phyloP scores from a whole-genome alignment of 345 rosid species.

The Moricandia arvensis region DNA sequence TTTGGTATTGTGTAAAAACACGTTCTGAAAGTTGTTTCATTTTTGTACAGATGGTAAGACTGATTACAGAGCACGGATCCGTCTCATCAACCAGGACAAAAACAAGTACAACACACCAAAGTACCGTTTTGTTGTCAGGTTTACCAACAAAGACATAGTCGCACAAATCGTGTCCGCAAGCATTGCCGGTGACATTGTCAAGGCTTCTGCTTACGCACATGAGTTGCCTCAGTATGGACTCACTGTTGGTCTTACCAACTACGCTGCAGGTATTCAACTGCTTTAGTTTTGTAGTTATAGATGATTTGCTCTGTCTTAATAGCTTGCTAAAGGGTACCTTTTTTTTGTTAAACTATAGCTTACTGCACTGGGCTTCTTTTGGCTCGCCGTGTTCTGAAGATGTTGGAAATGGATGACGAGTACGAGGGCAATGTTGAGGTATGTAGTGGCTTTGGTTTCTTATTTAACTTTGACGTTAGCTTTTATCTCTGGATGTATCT shows the following conservation, averaged over 20 bases:
- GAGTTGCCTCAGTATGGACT: conserved; percentile 67
- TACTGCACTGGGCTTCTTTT: conserved; percentile 74
- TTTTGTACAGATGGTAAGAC: conserved; percentile 63
- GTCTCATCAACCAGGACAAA: conserved; percentile 71
- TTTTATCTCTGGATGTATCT: no score
- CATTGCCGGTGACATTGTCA: conserved; percentile 60
- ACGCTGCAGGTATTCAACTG: conserved; percentile 60
- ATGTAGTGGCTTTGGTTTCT: background rate
- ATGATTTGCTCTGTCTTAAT: background rate
- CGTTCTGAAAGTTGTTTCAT: background rate
- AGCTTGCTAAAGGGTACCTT: background rate
- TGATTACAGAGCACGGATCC: conserved; percentile 67
- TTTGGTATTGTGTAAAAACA: background rate
- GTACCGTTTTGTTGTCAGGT: conserved; percentile 66
- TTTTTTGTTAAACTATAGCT: conserved; percentile 32
- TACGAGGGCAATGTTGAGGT: conserved; percentile 75
- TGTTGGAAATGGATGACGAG: conserved; percentile 65
- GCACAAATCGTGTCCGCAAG: conserved; percentile 58
- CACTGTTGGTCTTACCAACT: conserved; percentile 67
- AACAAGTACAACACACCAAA: conserved; percentile 76
- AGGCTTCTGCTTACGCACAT: conserved; percentile 66
- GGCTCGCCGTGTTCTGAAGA: conserved; percentile 70
- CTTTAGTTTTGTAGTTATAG: background rate
- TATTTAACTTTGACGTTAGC: no score
- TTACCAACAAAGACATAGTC: conserved; percentile 61